Evolutionary conservation across 176 grass and related monocot genomes (phyloP).

Genomic region (Thalia dealbata): DNA sequence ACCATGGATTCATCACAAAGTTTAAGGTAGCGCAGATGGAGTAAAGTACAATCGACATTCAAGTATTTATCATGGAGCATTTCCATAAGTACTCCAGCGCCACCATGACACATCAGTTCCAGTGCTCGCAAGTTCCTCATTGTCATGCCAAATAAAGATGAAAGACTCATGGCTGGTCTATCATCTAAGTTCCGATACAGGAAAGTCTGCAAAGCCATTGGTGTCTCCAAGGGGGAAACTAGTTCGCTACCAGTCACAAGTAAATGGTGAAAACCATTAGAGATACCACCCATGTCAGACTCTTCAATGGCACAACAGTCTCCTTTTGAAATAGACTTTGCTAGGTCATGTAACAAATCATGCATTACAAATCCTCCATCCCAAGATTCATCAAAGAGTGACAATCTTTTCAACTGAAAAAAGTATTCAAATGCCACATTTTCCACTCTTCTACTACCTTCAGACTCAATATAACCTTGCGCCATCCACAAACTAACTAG

Average conservation of each 20-base stretch:
- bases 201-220: neutral
- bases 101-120: neutral
- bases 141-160: neutral
- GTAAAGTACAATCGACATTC: neutral
- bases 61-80: neutral
- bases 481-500: neutral
- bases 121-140: neutral
- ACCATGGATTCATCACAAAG: neutral
- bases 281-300: neutral
- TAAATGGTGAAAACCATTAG: too few species aligned
- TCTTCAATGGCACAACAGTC: neutral
- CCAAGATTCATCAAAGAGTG: constrained; percentile 10
- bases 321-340: neutral
- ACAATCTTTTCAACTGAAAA: neutral
- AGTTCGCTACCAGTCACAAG: neutral
- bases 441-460: neutral
- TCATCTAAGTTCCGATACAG: neutral
- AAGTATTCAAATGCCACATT: neutral
- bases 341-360: neutral
- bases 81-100: neutral
- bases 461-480: constrained; percentile 2
- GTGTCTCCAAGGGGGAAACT: too few species aligned
- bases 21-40: neutral
- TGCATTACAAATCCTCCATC: constrained; percentile 3
- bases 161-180: neutral